Evolutionary conservation across 2,329 filamentous ascomycete genomes (phyloP), one percentile per base, ranked within the genome.

Genomic region (Zymoseptoria passerinii): DNA sequence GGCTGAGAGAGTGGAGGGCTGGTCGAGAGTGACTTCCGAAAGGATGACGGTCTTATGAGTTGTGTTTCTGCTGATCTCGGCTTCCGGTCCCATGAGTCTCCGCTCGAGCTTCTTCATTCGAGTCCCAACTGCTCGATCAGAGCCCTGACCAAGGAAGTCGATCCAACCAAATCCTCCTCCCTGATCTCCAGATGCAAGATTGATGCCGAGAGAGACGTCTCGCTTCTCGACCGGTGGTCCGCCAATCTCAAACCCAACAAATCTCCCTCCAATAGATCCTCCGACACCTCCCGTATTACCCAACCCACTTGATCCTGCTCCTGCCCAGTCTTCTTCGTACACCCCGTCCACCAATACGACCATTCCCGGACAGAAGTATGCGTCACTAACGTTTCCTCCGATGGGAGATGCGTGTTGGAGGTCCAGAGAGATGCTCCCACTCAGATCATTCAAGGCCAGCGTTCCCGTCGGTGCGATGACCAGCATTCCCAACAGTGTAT

Each of bases 341-440:
- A 92, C 85, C 6, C 94, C 94, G 68, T 99, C 94, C 0, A 96
- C 84, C 0, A 99, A 81, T 3, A 97, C 89, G 52, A 99, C 89
- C 91, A 97, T 97, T 2, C 95, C 95, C 0, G 94, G 92, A 4
- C 87, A 85, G 70, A 96, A 96, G 88, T 91, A 99, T 3, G 89
- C 87, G 23, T 89, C 90, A n/a, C 35, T 44, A 44, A 44, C 35
- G 35, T 16, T 44, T 4, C 35, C 35, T n/a, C 35, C 35, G 69
- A 92, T 86, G 13, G 88, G 84, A 20, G 86, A 84, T 0, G 92
- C 90, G 68, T 92, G 88, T 19, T 85, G 82, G 9, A 97, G 76
- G 65, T 97, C 91, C 1, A 99, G 78, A 2, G 84, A 81, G 66
- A 99, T 95, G 55, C 89, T 92, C 18, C 92, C 94, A 0, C 90